Percentiles rank a stretch among this genome's conserved stretches.
phyloP scores from a whole-genome alignment of 2,329 filamentous ascomycete genomes.

The Metarhizium guizhouense region DNA sequence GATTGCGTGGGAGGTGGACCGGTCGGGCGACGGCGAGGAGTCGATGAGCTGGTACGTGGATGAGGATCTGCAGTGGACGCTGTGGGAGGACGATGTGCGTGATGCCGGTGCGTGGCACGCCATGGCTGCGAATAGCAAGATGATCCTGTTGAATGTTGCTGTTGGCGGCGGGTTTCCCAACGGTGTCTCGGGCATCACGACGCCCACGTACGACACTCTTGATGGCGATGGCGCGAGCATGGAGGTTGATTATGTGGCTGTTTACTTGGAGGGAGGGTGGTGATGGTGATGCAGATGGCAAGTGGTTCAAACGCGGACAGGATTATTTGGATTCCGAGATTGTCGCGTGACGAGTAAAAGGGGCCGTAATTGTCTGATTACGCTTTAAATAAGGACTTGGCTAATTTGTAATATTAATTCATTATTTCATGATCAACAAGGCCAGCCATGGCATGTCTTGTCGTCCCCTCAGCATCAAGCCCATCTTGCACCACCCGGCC shows the following conservation, averaged over 20 bases:
- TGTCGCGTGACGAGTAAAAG: no score
- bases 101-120: conserved; percentile 20
- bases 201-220: conserved; percentile 23
- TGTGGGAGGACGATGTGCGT: conserved; percentile 18
- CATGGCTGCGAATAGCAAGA: conserved; percentile 20
- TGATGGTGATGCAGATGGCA: neutral
- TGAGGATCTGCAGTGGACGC: conserved; percentile 15
- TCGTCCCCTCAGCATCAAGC: no score
- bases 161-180: conserved; percentile 29
- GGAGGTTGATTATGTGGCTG: conserved; percentile 32
- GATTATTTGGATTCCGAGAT: no score
- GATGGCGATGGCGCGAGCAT: conserved; percentile 23
- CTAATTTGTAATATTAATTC: no score
- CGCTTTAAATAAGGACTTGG: no score
- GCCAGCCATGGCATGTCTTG: no score
- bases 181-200: conserved; percentile 20
- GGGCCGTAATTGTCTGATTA: no score
- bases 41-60: conserved; percentile 27
- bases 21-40: conserved; percentile 15
- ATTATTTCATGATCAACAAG: no score
- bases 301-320: no score
- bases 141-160: conserved; percentile 31
- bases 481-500: no score
- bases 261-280: conserved; percentile 13
- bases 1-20: conserved; percentile 24